Evolutionary conservation across 768 basidiomycete species (phyloP), one percentile per base, ranked within the genome.

Genomic region (Rhodotorula taiwanensis): DNA sequence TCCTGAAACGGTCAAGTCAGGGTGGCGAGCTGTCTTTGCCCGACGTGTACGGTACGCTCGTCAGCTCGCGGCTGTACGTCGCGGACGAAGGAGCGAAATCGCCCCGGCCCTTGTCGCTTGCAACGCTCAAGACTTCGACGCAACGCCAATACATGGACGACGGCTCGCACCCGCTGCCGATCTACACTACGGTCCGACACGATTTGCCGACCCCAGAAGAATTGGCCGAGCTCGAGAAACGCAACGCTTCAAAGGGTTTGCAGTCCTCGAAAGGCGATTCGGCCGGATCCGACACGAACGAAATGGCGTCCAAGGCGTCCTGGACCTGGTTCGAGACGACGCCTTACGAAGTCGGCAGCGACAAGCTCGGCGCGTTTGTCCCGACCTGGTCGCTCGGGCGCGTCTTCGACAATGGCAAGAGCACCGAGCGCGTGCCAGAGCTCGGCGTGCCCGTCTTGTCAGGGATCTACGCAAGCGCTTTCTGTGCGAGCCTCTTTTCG

Each of bases 301-400:
- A 39, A 16, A 16, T 39, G 10, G 36, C 36, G 36, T 39, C 36
- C 36, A 72, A 41, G 53, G 71, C 7, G 52, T 48, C n/a, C 20
- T 76, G 68, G 64, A 60, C 70, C n/a, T 76, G 74, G 74, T 74
- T 73, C 59, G 76, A 76, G 52, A 65, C 71, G 39, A 73, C 74
- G 8, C 74, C 72, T 25, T 75, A 70, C 55, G 76, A 75, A 59
- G 43, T 55, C 6, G 67, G 63, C 18, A 53, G 36, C 43, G 67
- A 61, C 49, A 56, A 58, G 52, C 30, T 64, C 34, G 60, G 61
- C 25, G 75, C 75, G 16, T 76, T 70, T 68, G 72, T 76, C 30
- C 75, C 75, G 21, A 70, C 70, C 1, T 76, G 75, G 75, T 39
- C 71, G 23, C 67, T 76, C 47, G 75, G 75, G 1, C 52, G 75